Conservation (phyloP, 345 rosid genomes). For the Brassica carinata region DNA sequence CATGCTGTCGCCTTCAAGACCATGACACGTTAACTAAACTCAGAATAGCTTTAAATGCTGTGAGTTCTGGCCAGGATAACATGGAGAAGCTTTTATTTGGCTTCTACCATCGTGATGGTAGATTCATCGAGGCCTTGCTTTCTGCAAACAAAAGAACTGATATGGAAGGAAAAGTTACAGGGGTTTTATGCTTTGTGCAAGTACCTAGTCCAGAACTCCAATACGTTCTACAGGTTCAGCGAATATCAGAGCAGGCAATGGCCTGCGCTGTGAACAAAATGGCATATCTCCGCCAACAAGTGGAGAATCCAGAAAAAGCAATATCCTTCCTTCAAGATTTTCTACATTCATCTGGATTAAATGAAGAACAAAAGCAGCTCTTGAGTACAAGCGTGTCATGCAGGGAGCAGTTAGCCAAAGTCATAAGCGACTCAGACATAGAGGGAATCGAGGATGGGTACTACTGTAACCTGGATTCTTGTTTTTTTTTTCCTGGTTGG, state of each 20-base stretch:
- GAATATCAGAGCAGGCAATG: constrained; percentile 70
- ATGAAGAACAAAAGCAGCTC: constrained; percentile 59
- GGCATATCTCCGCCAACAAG: constrained; percentile 67
- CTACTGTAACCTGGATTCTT: constrained; percentile 35
- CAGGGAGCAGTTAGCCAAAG: constrained; percentile 68
- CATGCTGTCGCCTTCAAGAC: constrained; percentile 70
- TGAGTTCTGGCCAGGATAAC: constrained; percentile 54
- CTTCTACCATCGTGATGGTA: constrained; percentile 62
- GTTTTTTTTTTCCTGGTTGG: constrained; percentile 1
- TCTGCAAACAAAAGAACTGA: constrained; percentile 65
- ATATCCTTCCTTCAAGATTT: constrained; percentile 56
- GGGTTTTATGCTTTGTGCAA: constrained; percentile 71
- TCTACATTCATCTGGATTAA: constrained; percentile 56
- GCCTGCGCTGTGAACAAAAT: constrained; percentile 58
- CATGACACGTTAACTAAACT: constrained; percentile 70
- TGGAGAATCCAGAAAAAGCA: constrained; percentile 58
- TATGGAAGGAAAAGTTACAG: constrained; percentile 62
- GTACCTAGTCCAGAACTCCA: constrained; percentile 81
- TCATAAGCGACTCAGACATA: constrained; percentile 63
- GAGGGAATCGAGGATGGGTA: constrained; percentile 74
- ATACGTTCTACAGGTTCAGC: constrained; percentile 72
- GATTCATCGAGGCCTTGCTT: constrained; percentile 64
- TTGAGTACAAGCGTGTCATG: constrained; percentile 55
- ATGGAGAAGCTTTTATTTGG: constrained; percentile 65
- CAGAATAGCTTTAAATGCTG: constrained; percentile 59